These are phyloP conservation scores for Parastagonospora avenae DNA, from an alignment of 2,329 filamentous ascomycete genomes.

Conservation along the genomic window DNA sequence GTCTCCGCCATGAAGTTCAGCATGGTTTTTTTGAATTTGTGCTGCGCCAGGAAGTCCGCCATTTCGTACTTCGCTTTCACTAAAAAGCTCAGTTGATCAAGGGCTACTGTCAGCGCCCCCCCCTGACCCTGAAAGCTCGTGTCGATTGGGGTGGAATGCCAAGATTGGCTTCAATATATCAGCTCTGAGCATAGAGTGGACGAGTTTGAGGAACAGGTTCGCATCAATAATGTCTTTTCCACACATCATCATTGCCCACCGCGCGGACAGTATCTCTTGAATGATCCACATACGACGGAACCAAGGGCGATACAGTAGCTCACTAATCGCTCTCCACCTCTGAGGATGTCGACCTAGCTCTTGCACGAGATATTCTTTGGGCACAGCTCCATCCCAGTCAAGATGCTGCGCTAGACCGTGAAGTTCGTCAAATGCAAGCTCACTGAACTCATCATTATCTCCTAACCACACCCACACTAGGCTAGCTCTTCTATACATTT, in stretches of 20 bases:
- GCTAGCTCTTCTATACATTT: conserved; percentile 7
- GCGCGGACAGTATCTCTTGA: conserved; percentile 8
- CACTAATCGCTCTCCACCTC: conserved; percentile 7
- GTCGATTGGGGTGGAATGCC: conserved; percentile 3
- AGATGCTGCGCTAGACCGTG: conserved; percentile 1
- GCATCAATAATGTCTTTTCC: conserved; percentile 3
- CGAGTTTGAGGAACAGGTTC: conserved; percentile 2
- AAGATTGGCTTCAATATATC: not conserved
- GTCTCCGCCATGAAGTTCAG: conserved; percentile 7
- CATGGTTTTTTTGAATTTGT: conserved; percentile 3
- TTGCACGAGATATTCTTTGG: not conserved
- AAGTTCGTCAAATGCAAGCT: conserved; percentile 6
- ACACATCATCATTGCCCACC: conserved; percentile 2
- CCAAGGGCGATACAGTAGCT: conserved; percentile 10
- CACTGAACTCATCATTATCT: not conserved
- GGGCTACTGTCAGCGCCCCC: not conserved
- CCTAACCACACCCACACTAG: conserved; percentile 6
- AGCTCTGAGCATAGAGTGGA: conserved; percentile 4
- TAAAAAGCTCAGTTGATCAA: conserved; percentile 3
- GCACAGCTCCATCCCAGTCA: conserved; percentile 4
- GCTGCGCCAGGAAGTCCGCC: not conserved
- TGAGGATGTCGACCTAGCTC: not conserved
- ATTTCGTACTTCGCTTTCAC: conserved; percentile 1
- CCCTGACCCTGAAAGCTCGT: conserved; percentile 2
- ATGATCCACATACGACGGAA: conserved; percentile 13